Conservation (phyloP, 1,284 basidiomycete genomes). For the Athelia psychrophila region DNA sequence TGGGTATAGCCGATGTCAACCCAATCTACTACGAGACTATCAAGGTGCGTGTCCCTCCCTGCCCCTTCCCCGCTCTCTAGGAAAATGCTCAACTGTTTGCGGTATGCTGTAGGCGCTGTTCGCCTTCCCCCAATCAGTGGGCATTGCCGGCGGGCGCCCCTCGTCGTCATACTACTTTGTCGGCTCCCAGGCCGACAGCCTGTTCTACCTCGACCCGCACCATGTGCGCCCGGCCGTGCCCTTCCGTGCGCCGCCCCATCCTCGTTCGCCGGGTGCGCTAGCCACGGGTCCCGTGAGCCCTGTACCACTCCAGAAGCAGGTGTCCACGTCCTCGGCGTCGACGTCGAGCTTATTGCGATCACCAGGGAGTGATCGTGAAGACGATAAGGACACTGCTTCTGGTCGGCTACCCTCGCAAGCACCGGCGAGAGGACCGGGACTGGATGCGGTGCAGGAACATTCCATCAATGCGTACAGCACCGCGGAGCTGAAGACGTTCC, state of each 20-base stretch:
- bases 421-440: not conserved
- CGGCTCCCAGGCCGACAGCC: constrained; percentile 83
- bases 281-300: constrained; percentile 46
- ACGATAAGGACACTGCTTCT: too few relatives aligned
- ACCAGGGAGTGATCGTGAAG: constrained; percentile 5
- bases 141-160: constrained; percentile 94
- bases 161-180: constrained; percentile 98
- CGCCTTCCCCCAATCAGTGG: constrained; percentile 92
- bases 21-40: constrained; percentile 93
- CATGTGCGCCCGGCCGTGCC: constrained; percentile 82
- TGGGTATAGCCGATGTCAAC: constrained; percentile 93
- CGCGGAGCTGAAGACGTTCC: constrained; percentile 82
- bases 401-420: too few relatives aligned
- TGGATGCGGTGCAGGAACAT: constrained; percentile 51
- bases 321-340: constrained; percentile 44
- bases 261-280: constrained; percentile 26
- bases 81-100: not conserved
- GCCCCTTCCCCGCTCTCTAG: constrained; percentile 1
- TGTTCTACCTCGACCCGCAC: constrained; percentile 97
- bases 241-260: constrained; percentile 57
- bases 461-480: constrained; percentile 62
- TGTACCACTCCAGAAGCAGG: constrained; percentile 61
- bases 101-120: constrained; percentile 79
- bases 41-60: constrained; percentile 57
- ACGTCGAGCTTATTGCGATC: constrained; percentile 27